Conservation (phyloP, 805 yeast species). For the Kuraishia piskuri region DNA sequence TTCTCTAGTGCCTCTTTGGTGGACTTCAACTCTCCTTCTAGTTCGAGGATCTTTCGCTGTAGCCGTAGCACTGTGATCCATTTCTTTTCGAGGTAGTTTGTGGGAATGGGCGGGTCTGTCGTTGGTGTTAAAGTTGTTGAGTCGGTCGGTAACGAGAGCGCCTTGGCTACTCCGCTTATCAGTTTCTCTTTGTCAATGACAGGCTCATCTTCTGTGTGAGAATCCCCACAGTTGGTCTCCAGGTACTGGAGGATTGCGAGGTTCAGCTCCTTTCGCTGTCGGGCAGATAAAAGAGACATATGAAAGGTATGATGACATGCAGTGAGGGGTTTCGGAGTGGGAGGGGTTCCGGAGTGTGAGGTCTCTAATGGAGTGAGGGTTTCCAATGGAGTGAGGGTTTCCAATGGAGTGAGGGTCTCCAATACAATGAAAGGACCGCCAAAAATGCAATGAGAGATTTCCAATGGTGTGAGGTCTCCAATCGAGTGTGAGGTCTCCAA, state of each 20-base stretch:
- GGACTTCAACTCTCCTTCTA: slow-evolving; percentile 50
- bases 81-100: slow-evolving; percentile 51
- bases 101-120: slow-evolving; percentile 15
- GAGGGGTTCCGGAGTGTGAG: too few species aligned
- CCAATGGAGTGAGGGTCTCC: too few species aligned
- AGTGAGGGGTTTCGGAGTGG: too few species aligned
- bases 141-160: too few species aligned
- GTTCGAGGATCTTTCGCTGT: slow-evolving; percentile 62
- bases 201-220: too few species aligned
- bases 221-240: slow-evolving; percentile 7
- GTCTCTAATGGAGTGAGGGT: too few species aligned
- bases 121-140: neutral
- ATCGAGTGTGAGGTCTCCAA: too few species aligned
- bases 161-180: neutral
- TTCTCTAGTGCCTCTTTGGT: slow-evolving; percentile 36
- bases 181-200: neutral
- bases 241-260: slow-evolving; percentile 26
- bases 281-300: slow-evolving; percentile 17
- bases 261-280: slow-evolving; percentile 26
- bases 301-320: neutral
- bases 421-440: too few species aligned
- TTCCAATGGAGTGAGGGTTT: too few species aligned
- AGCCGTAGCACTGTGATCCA: slow-evolving; percentile 82
- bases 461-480: too few species aligned
- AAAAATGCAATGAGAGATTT: too few species aligned